phyloP scores from a whole-genome alignment of 2,329 filamentous ascomycete genomes.

The Microascus cirrosus region DNA sequence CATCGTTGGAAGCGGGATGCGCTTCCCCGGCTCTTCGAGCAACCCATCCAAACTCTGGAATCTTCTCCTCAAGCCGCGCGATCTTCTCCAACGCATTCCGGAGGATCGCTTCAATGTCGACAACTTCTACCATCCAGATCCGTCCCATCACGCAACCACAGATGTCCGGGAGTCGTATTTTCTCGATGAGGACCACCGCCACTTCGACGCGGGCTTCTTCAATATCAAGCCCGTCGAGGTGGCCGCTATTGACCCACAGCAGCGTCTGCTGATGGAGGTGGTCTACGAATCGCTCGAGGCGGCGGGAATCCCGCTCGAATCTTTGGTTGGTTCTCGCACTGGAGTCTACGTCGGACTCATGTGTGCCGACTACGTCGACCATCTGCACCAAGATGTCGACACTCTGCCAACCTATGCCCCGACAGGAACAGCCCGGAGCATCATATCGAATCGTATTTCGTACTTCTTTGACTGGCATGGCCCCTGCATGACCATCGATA shows the following conservation, averaged over 20 bases:
- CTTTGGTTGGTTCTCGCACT: neutral
- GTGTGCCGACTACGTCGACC: slow-evolving; percentile 20
- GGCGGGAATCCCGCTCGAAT: slow-evolving; percentile 3
- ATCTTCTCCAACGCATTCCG: neutral
- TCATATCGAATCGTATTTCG: slow-evolving; percentile 26
- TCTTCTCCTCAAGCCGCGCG: neutral
- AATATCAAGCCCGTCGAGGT: slow-evolving; percentile 11
- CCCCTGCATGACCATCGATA: slow-evolving; percentile 22
- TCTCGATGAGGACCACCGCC: slow-evolving; percentile 12
- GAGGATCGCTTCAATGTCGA: neutral
- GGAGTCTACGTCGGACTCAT: neutral
- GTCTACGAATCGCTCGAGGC: slow-evolving; percentile 15
- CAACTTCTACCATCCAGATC: neutral
- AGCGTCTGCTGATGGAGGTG: slow-evolving; percentile 12
- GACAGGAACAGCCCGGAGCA: slow-evolving; percentile 11
- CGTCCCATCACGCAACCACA: neutral
- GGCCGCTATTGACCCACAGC: slow-evolving; percentile 14
- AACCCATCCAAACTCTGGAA: neutral
- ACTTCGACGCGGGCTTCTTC: slow-evolving; percentile 15
- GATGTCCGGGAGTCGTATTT: slow-evolving; percentile 10
- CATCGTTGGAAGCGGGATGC: neutral
- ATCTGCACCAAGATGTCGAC: slow-evolving; percentile 21
- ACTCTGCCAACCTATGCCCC: slow-evolving; percentile 17
- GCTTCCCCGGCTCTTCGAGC: neutral
- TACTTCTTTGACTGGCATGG: slow-evolving; percentile 23